Evolutionary conservation across 23 red algal species (phyloP).

Genomic region (Rhodosorus marinus): DNA sequence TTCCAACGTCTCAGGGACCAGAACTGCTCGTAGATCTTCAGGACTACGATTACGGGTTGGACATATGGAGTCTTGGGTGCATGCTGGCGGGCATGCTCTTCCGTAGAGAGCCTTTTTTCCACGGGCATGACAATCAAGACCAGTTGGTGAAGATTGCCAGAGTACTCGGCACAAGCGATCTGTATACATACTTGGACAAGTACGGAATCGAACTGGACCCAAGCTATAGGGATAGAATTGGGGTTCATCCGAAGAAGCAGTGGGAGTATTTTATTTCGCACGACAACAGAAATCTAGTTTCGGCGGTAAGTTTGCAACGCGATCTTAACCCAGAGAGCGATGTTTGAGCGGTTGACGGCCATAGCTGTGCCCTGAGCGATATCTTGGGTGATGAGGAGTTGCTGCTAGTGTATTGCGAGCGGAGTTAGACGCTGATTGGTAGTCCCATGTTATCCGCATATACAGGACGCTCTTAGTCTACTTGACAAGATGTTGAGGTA

Average conservation of each 20-base stretch:
- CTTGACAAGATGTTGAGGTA: constrained; percentile 80
- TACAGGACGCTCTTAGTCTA: constrained; percentile 72
- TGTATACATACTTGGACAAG: constrained; percentile 46
- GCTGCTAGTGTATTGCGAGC: too few species aligned
- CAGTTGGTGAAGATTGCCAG: constrained; percentile 94
- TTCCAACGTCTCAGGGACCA: too few species aligned
- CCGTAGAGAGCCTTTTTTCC: constrained; percentile 87
- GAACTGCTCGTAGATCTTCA: constrained; percentile 81
- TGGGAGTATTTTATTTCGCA: constrained; percentile 72
- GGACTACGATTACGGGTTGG: constrained; percentile 93
- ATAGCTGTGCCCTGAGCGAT: too few species aligned
- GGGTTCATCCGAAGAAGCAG: constrained; percentile 17
- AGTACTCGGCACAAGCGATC: constrained; percentile 71
- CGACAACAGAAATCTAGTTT: constrained; percentile 68
- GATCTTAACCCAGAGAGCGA: too few species aligned
- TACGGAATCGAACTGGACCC: constrained; percentile 60
- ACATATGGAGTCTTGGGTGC: constrained; percentile 97
- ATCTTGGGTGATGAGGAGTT: too few species aligned
- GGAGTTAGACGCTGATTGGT: too few species aligned
- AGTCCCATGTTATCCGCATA: too few species aligned
- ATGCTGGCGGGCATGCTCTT: constrained; percentile 98
- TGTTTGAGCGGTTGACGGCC: too few species aligned
- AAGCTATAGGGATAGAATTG: constrained; percentile 22
- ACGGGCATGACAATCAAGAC: constrained; percentile 90
- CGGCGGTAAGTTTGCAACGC: too few species aligned